Evolutionary conservation across 179 eudicot genomes (phyloP).

Genomic region (Heliamphora pulchella): DNA sequence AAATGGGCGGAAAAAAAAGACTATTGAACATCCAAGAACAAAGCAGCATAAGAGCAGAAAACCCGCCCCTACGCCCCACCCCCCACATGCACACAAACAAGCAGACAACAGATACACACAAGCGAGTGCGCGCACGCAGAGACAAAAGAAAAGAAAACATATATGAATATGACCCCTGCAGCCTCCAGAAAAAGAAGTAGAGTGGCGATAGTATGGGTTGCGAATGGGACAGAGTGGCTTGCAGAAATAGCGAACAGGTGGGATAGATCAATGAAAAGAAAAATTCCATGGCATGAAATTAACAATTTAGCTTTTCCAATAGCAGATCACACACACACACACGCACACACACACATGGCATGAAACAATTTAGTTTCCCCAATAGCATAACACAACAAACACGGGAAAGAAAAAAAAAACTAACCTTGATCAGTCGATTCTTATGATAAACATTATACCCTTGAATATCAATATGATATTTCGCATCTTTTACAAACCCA

Average conservation of each 20-base stretch:
- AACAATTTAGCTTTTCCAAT: too few species aligned
- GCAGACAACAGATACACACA: not conserved
- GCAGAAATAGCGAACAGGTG: not conserved
- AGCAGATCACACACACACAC: too few species aligned
- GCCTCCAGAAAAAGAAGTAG: not conserved
- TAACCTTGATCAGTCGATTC: conserved; percentile 68
- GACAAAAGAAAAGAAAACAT: not conserved
- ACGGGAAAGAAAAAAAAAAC: not conserved
- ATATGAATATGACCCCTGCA: not conserved
- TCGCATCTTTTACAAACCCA: conserved; percentile 72
- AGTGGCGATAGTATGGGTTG: not conserved
- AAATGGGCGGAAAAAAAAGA: too few species aligned
- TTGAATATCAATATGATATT: conserved; percentile 67
- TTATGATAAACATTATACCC: conserved; percentile 81
- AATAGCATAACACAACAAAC: too few species aligned
- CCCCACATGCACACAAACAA: too few species aligned
- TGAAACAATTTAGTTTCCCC: too few species aligned
- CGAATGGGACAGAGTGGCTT: not conserved
- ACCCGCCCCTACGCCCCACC: too few species aligned
- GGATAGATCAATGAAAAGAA: not conserved
- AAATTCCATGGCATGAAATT: not conserved
- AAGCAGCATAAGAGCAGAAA: not conserved
- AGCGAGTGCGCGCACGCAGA: not conserved
- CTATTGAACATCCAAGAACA: not conserved
- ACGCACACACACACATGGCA: too few species aligned